Conservation (phyloP, 495 filamentous ascomycete species). For the Lepraria neglecta region DNA sequence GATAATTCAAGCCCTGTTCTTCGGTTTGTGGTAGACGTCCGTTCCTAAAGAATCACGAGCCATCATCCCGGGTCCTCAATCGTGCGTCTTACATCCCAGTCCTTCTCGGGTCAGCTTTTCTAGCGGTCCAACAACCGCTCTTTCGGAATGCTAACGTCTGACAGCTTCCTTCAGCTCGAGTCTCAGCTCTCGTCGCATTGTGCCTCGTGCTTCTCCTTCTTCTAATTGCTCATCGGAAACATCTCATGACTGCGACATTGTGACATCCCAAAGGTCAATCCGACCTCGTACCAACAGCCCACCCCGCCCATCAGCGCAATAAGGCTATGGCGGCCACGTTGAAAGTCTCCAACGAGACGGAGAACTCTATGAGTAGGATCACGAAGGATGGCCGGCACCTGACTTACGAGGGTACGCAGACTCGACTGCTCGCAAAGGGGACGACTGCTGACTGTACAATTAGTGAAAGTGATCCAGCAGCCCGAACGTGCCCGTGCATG, state of each 20-base stretch:
- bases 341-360: constrained; percentile 53
- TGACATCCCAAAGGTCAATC: neutral
- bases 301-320: neutral
- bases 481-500: constrained; percentile 94
- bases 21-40: neutral
- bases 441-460: constrained; percentile 7
- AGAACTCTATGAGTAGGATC: constrained; percentile 52
- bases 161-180: constrained; percentile 11
- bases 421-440: constrained; percentile 32
- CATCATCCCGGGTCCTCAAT: constrained; percentile 6
- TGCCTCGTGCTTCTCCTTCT: neutral
- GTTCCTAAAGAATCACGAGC: neutral
- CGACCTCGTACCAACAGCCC: neutral
- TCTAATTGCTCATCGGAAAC: neutral
- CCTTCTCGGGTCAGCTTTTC: neutral
- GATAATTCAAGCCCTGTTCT: constrained; percentile 1
- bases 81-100: neutral
- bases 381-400: constrained; percentile 76
- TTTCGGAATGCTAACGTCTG: constrained; percentile 13
- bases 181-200: constrained; percentile 5
- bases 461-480: constrained; percentile 74
- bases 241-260: constrained; percentile 9
- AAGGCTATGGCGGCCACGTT: constrained; percentile 39
- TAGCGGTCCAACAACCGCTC: constrained; percentile 14
- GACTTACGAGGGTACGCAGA: constrained; percentile 54